Evolutionary conservation across 2,329 filamentous ascomycete genomes (phyloP).

Genomic region (Fusarium metavorans): DNA sequence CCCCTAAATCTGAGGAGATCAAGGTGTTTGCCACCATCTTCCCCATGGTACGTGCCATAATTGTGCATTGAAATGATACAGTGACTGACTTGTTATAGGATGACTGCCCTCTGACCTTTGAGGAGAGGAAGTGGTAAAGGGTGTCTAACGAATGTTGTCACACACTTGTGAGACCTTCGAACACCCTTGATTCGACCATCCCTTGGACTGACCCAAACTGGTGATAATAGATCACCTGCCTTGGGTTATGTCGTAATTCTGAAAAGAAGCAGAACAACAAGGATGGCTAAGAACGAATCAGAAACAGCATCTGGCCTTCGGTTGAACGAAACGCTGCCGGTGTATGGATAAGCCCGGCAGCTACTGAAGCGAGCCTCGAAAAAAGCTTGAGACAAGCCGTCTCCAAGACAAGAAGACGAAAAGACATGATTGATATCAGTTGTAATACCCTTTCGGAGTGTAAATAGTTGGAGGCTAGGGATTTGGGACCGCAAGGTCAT

Average conservation of each 20-base stretch:
- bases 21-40: constrained; percentile 99
- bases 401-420: constrained; percentile 20
- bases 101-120: constrained; percentile 84
- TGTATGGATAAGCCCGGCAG: not conserved
- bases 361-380: not conserved
- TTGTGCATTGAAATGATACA: not conserved
- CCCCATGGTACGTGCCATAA: constrained; percentile 77
- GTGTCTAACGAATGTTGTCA: constrained; percentile 6
- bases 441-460: constrained; percentile 47
- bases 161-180: constrained; percentile 16
- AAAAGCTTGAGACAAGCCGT: not conserved
- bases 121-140: constrained; percentile 61
- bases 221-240: not conserved
- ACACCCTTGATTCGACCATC: constrained; percentile 4
- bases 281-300: constrained; percentile 7
- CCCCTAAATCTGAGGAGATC: constrained; percentile 89
- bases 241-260: not conserved
- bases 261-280: constrained; percentile 18
- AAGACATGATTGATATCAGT: constrained; percentile 41
- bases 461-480: constrained; percentile 42
- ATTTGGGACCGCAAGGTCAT: constrained; percentile 35
- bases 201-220: constrained; percentile 5
- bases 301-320: constrained; percentile 1
- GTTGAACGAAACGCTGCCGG: not conserved
- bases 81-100: constrained; percentile 66